Evolutionary conservation across 192 early-diverging fungal species (phyloP), one percentile per base, ranked within the genome.

Genomic region (Umbelopsis vinacea): DNA sequence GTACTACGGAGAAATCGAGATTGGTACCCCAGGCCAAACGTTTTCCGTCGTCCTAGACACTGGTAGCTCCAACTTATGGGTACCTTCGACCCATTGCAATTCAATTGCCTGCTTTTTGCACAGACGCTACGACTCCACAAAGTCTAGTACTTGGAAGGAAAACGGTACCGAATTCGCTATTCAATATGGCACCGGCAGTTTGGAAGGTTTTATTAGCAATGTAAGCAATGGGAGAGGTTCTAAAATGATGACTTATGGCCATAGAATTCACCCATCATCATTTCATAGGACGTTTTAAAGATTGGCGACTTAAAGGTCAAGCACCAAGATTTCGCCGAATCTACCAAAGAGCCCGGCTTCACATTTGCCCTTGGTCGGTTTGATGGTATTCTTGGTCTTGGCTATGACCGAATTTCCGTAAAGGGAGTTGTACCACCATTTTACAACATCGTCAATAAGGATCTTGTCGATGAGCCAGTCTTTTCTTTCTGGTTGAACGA

Each of bases 101-200:
- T 96, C 95, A 4, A 97, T 99, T 72, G 96, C 97, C 3, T 99
- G 98, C 72, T 97, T 91, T 87, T 84, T 99, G 53, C 98, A 98
- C 79, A 73, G 84, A 45, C 89, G 92, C 15, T 99, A 90, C 81
- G 93, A 99, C 79, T 88, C 93, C 40, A 79, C 75, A 69, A 83
- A 94, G 78, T 96, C 94, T n/a, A 78, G 74, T 4, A 87, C 93
- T 7, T 96, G 89, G 86, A 86, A 82, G 57, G 80, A 87, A 53
- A 99, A 99, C 77, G 97, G 96, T 46, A 99, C 98, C 8, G 85
- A 89, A 60, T 98, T 99, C 89, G 89, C 92, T 26, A 97, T 99
- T 74, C 92, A 89, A 53, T 99, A 99, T 73, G 96, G 96, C 48
- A 88, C 90, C 43, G 98, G 97, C 26, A 88, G 92, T 17, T 86